Evolutionary conservation across 1,139 yeast genomes (phyloP).

Genomic region (Debaryomyces fabryi): DNA sequence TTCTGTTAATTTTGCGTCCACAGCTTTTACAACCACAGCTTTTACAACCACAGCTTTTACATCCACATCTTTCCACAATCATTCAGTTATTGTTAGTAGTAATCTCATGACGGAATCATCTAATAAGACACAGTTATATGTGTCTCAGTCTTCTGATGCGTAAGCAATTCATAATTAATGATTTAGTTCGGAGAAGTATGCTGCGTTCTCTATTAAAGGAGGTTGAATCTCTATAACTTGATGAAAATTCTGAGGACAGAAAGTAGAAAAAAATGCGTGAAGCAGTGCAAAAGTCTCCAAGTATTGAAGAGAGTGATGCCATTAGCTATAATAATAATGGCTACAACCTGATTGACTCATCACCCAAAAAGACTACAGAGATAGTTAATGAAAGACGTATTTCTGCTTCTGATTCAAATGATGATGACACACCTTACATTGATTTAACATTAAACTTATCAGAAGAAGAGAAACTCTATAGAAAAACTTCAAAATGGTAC

Average conservation of each 20-base stretch:
- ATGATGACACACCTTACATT: neutral
- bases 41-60: too few species aligned
- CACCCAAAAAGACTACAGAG: neutral
- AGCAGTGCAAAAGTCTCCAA: neutral
- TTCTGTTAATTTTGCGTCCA: neutral
- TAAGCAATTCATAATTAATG: neutral
- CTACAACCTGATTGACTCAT: neutral
- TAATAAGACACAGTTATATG: neutral
- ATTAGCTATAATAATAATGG: neutral
- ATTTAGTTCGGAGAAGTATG: neutral
- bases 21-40: too few species aligned
- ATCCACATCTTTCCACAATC: neutral
- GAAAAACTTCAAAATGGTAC: slow-evolving; percentile 28
- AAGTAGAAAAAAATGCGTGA: neutral
- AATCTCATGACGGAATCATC: neutral
- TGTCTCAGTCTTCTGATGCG: neutral
- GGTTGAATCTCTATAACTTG: neutral
- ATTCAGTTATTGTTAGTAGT: neutral
- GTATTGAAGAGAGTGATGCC: neutral
- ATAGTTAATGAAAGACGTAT: neutral
- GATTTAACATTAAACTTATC: slow-evolving; percentile 20
- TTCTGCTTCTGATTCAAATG: neutral
- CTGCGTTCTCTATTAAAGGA: neutral
- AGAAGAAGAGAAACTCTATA: slow-evolving; percentile 29
- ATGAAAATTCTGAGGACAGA: neutral